Evolutionary conservation across 345 rosid genomes (phyloP).

Genomic region (Ailanthus altissimus): DNA sequence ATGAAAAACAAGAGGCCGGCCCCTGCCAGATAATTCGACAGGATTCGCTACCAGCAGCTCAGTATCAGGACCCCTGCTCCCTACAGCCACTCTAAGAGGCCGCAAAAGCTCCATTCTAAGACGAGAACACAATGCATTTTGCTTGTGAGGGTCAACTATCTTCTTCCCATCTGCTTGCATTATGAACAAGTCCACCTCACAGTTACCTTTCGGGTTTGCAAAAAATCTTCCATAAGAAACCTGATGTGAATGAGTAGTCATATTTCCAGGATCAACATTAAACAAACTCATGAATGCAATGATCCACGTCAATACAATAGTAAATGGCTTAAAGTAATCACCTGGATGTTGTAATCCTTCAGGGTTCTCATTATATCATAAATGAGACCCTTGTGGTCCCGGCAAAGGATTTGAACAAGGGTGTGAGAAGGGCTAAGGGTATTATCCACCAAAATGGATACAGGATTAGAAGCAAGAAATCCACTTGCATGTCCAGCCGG

Average conservation of each 20-base stretch:
- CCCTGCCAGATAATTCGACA: slow-evolving; percentile 67
- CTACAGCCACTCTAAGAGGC: slow-evolving; percentile 63
- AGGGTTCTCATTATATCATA: slow-evolving; percentile 68
- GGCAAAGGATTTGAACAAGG: slow-evolving; percentile 54
- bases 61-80: slow-evolving; percentile 63
- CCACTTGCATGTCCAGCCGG: slow-evolving; percentile 36
- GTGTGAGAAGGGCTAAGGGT: slow-evolving; percentile 63
- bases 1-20: slow-evolving; percentile 69
- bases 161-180: slow-evolving; percentile 68
- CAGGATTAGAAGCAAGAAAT: slow-evolving; percentile 37
- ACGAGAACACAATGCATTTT: slow-evolving; percentile 58
- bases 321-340: slow-evolving; percentile 12
- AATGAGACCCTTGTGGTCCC: slow-evolving; percentile 72
- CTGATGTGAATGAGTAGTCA: slow-evolving; percentile 28
- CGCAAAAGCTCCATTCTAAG: slow-evolving; percentile 58
- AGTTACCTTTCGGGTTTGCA: slow-evolving; percentile 41
- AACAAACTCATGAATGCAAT: background rate
- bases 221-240: slow-evolving; percentile 67
- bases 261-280: background rate
- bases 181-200: slow-evolving; percentile 61
- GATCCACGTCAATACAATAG: background rate
- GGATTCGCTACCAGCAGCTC: slow-evolving; percentile 79
- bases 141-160: slow-evolving; percentile 57
- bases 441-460: slow-evolving; percentile 54
- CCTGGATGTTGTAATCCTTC: slow-evolving; percentile 71